Evolutionary conservation across 2,329 filamentous ascomycete species (phyloP), one percentile per base, ranked within the genome.

Genomic region (Acrodontium crateriforme): DNA sequence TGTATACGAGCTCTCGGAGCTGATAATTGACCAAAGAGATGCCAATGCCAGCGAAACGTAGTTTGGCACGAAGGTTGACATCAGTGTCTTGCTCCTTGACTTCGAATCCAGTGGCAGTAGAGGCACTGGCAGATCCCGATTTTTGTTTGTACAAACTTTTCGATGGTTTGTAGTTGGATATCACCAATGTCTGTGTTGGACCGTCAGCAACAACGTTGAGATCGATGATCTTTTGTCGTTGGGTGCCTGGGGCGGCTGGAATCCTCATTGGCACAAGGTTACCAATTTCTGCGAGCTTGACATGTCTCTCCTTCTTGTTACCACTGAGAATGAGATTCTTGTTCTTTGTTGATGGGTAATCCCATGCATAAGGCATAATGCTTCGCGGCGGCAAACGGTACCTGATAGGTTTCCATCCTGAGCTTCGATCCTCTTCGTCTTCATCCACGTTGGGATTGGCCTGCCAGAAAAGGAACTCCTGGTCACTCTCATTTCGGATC

Each of bases 281-380:
- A 14, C 89, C 89, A 46, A 98, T 98, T 52, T 98, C 89, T 2
- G 87, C 82, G 40, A 98, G 67, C 53, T 91, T 94, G 50, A 98
- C 78, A 47, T 94, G 83, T 16, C 89, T 69, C 50, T 94, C 84
- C 47, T 78, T 82, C 36, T 75, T 74, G 45, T 77, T 74, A 6
- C 77, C 78, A 29, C 65, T 75, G 48, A 98, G 73, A 27, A 95
- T 74, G 20, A 98, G 71, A 51, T 94, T 89, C 46, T 89, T 92
- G 58, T 82, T 78, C 58, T 92, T 94, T n/a, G 84, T 85, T 1
- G 89, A 87, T 1, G 89, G 91, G 56, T 93, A 98, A 50, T 98
- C 91, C 89, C 89, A 98, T 2, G 89, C 87, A 47, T 98, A 98
- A 1, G 91, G 89, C 89, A 98, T 98, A 54, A 98, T 94, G 54